These are phyloP conservation scores for Kwoniella newhampshirensis DNA, from an alignment of 768 basidiomycete species.

Conservation along the genomic window DNA sequence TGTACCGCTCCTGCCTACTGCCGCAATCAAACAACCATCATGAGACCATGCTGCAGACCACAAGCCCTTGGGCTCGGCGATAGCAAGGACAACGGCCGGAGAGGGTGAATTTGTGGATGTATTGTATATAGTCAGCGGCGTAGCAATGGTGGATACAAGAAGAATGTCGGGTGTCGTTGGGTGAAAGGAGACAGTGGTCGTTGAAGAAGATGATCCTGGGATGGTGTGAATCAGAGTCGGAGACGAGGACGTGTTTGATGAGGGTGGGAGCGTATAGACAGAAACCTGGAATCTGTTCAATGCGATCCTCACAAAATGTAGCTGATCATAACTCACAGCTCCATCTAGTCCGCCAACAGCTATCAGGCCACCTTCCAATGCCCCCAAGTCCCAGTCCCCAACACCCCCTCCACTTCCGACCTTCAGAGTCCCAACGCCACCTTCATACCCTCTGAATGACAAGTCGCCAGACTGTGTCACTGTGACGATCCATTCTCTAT, in stretches of 20 bases:
- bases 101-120: constrained; percentile 11
- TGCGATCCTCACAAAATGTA: neutral
- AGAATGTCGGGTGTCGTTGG: constrained; percentile 38
- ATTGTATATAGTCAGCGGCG: constrained; percentile 33
- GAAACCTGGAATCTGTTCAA: constrained; percentile 16
- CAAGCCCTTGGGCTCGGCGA: constrained; percentile 34
- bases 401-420: constrained; percentile 38
- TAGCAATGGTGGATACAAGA: constrained; percentile 23
- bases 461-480: constrained; percentile 32
- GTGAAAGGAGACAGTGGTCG: constrained; percentile 31
- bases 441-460: constrained; percentile 24
- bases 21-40: constrained; percentile 31
- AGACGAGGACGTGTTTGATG: neutral
- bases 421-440: constrained; percentile 13
- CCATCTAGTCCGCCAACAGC: constrained; percentile 41
- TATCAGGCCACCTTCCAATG: constrained; percentile 30
- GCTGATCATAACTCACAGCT: constrained; percentile 23
- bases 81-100: constrained; percentile 18
- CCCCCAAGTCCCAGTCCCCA: constrained; percentile 43
- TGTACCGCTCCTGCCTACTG: constrained; percentile 28
- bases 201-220: constrained; percentile 16
- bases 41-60: constrained; percentile 36
- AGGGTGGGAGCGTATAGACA: constrained; percentile 8
- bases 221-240: constrained; percentile 13
- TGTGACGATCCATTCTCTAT: constrained; percentile 36